Evolutionary conservation across 2,329 filamentous ascomycete genomes (phyloP), one percentile per base, ranked within the genome.

Genomic region (Cryphonectria parasitica): DNA sequence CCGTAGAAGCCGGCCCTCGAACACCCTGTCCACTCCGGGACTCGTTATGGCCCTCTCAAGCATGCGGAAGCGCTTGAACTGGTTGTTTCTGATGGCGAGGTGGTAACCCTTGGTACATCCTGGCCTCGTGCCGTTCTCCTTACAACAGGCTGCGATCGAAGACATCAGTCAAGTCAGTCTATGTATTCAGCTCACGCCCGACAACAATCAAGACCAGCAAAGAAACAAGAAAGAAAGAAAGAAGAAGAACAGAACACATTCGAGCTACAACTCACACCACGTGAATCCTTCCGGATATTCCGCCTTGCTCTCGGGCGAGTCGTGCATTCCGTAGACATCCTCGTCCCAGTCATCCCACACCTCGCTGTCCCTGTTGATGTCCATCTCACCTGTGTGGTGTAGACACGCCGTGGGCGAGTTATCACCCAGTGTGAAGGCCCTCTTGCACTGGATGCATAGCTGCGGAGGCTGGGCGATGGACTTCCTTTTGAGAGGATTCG

Each of bases 381-480:
- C 28, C 10, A 72, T 58, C 1, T n/a, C 41, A 28, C 71, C 71
- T 10, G 66, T 36, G 13, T 72, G 71, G 62, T 71, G 62, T 6
- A 62, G 45, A 34, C 71, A 72, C 13, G 71, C 71, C 45, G 52
- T 61, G n/a, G 63, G 56, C 28, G 45, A 66, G 45, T 72, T 71
- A 39, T 58, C 13, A 19, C 36, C 62, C 7, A 58, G 63, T 56
- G 22, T 49, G 49, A 71, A 71, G 13, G 66, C 71, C 5, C 36
- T 15, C 17, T 54, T 68, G 69, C 71, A 72, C 36, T 60, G 69
- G 31, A 72, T 61, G 56, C 71, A 71, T 43, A 72, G 54, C 7
- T 71, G 71, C n/a, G 69, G 62, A 1, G 68, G 65, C 36, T 60
- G 52, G 7, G 66, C 36, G 22, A 60, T 17, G 8, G 64, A 28